Conservation (phyloP, 805 yeast genomes). For the Wickerhamiella azyma region DNA sequence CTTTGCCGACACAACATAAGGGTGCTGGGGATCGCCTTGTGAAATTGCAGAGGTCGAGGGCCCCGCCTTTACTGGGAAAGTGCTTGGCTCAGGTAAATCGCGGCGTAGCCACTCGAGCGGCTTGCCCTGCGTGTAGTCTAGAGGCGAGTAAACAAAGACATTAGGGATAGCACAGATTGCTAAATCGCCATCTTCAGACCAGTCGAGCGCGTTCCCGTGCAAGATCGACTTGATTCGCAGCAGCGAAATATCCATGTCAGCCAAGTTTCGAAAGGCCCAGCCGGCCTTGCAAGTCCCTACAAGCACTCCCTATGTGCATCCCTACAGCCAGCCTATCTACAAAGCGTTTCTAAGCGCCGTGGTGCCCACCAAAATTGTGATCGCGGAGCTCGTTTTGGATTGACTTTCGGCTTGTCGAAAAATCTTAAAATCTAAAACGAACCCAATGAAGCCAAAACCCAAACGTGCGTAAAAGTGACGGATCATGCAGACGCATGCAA, state of each 20-base stretch:
- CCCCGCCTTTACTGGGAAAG: background rate
- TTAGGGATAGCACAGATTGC: conserved; percentile 1
- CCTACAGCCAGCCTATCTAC: too few relatives aligned
- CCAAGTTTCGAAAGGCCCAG: too few relatives aligned
- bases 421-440: too few relatives aligned
- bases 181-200: conserved; percentile 7
- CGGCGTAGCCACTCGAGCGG: background rate
- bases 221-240: background rate
- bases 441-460: too few relatives aligned
- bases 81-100: conserved; percentile 1
- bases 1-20: background rate
- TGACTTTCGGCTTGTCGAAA: too few relatives aligned
- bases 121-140: background rate
- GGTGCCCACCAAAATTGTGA: too few relatives aligned
- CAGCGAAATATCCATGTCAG: conserved; percentile 5
- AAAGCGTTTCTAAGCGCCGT: too few relatives aligned
- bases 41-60: background rate
- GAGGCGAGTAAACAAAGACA: conserved; percentile 4
- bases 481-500: too few relatives aligned
- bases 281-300: too few relatives aligned
- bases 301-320: too few relatives aligned
- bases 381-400: too few relatives aligned
- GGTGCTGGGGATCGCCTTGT: background rate
- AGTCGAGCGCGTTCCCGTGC: background rate
- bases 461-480: too few relatives aligned